Evolutionary conservation across 176 grass and related monocot genomes (phyloP).

Genomic region (Ensete ventricosum): DNA sequence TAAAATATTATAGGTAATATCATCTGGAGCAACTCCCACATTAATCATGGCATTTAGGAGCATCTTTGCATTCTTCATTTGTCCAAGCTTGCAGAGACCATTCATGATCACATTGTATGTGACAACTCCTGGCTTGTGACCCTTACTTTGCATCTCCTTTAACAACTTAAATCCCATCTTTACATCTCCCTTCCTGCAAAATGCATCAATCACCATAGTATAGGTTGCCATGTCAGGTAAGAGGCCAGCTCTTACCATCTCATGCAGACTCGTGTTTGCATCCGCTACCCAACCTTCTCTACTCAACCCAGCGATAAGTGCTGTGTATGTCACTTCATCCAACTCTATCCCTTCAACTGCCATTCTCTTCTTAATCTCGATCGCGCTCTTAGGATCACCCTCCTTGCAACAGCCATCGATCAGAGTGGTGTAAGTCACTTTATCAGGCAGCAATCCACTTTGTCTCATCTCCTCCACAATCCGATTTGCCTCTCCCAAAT

Average conservation of each 20-base stretch:
- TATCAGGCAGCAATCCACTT: slow-evolving; percentile 35
- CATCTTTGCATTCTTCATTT: slow-evolving; percentile 75
- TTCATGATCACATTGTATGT: slow-evolving; percentile 89
- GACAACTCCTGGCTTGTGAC: slow-evolving; percentile 45
- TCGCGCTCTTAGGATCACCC: slow-evolving; percentile 36
- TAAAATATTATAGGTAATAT: slow-evolving; percentile 86
- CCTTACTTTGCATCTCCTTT: slow-evolving; percentile 69
- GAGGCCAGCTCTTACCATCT: slow-evolving; percentile 53
- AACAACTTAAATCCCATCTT: slow-evolving; percentile 60
- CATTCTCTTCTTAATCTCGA: slow-evolving; percentile 50
- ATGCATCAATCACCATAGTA: slow-evolving; percentile 85
- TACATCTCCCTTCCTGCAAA: slow-evolving; percentile 57
- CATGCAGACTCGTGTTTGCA: slow-evolving; percentile 32
- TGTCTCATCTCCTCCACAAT: slow-evolving; percentile 47
- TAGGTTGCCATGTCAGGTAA: slow-evolving; percentile 49
- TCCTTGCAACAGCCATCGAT: slow-evolving; percentile 75
- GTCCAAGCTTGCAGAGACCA: slow-evolving; percentile 70
- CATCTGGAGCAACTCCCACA: slow-evolving; percentile 52
- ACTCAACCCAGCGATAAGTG: slow-evolving; percentile 53
- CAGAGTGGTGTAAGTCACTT: slow-evolving; percentile 57
- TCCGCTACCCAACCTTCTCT: slow-evolving; percentile 36
- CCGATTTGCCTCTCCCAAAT: slow-evolving; percentile 35
- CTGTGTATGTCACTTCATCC: slow-evolving; percentile 67
- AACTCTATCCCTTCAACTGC: slow-evolving; percentile 31
- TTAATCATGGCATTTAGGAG: slow-evolving; percentile 76